Evolutionary conservation across 164 flowering plant genomes (phyloP).

Genomic region (Annona squamosa): DNA sequence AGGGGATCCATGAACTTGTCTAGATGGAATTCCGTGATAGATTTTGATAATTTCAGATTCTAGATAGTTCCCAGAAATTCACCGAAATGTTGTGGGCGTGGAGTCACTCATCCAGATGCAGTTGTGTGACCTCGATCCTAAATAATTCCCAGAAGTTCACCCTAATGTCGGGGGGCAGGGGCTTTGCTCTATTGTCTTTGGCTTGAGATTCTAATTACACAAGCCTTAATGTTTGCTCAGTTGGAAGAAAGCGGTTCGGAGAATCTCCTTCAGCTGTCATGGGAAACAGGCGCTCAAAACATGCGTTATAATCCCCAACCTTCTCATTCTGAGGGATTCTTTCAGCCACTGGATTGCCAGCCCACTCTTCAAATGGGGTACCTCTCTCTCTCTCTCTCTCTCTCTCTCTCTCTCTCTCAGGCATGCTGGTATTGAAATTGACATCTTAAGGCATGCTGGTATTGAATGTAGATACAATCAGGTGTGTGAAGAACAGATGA

Average conservation of each 20-base stretch:
- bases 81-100: too few relatives aligned
- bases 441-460: too few relatives aligned
- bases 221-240: neutral
- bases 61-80: too few relatives aligned
- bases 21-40: neutral
- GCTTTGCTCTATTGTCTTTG: neutral
- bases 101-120: too few relatives aligned
- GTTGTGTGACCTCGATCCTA: too few relatives aligned
- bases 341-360: neutral
- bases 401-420: too few relatives aligned
- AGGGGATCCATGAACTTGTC: neutral
- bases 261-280: slow-evolving; percentile 5
- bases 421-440: too few relatives aligned
- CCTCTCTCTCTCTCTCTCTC: too few relatives aligned
- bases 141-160: too few relatives aligned
- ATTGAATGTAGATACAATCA: neutral
- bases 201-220: neutral
- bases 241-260: slow-evolving; percentile 2
- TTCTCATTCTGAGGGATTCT: neutral
- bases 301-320: neutral
- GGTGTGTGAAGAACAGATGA: neutral
- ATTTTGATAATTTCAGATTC: neutral
- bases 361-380: neutral
- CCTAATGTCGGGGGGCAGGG: neutral
- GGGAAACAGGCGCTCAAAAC: neutral